Percentiles rank a stretch among this genome's conserved stretches.
Conservation (phyloP, 768 basidiomycete genomes). For the Lactifluus echinatus region DNA sequence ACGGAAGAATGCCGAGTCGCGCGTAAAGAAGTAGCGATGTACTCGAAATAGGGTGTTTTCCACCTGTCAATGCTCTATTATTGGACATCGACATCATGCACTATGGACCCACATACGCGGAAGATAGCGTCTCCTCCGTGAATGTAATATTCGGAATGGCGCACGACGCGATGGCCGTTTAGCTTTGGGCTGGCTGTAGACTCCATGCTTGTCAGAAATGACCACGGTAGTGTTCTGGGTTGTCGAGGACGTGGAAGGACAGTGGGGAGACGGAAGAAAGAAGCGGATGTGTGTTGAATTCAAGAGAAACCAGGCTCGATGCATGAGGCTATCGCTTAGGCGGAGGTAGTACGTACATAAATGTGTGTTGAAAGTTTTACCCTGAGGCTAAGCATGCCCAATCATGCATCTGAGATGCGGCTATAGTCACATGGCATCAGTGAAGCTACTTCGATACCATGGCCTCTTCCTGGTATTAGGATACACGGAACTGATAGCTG, state of each 20-base stretch:
- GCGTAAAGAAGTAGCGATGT: slow-evolving; percentile 54
- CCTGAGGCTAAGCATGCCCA: background rate
- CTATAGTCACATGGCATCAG: background rate
- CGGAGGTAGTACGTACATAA: slow-evolving; percentile 2
- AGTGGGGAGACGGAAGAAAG: background rate
- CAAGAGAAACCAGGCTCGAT: slow-evolving; percentile 2
- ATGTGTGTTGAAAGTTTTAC: background rate
- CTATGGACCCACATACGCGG: slow-evolving; percentile 13
- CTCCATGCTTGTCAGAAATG: slow-evolving; percentile 7
- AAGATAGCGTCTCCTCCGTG: slow-evolving; percentile 22
- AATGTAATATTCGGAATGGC: slow-evolving; percentile 21
- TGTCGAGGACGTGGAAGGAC: slow-evolving; percentile 1
- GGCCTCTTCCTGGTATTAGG: background rate
- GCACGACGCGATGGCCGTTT: slow-evolving; percentile 23
- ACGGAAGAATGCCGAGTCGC: slow-evolving; percentile 38
- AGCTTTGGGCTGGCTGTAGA: background rate
- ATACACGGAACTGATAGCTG: background rate
- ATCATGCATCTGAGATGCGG: background rate
- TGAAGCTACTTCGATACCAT: background rate
- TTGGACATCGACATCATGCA: background rate
- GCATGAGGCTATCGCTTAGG: slow-evolving; percentile 15
- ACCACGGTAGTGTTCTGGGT: background rate
- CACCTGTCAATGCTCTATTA: slow-evolving; percentile 32
- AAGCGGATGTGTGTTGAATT: background rate
- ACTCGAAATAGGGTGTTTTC: slow-evolving; percentile 50